Evolutionary conservation across 768 basidiomycete genomes (phyloP).

Genomic region (Mycena sanguinolenta): DNA sequence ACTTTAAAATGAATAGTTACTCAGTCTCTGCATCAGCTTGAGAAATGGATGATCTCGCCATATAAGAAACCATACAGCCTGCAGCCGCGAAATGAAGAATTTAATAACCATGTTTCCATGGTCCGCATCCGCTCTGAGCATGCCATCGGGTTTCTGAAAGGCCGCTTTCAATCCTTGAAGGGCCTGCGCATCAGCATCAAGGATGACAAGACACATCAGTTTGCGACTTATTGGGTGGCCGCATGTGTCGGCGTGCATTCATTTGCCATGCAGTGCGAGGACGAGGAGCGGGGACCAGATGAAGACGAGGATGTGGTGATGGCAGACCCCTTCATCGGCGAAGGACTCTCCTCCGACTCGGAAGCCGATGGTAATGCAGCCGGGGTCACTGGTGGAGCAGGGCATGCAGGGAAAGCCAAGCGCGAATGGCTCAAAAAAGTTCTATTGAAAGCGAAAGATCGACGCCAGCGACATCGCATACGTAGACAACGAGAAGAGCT

Average conservation of each 20-base stretch:
- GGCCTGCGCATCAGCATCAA: too few species aligned
- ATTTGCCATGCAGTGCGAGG: not conserved
- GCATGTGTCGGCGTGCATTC: not conserved
- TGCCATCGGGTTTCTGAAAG: too few species aligned
- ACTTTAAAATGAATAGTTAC: not conserved
- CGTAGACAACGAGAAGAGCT: not conserved
- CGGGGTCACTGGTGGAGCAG: not conserved
- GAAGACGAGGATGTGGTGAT: too few species aligned
- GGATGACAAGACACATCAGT: too few species aligned
- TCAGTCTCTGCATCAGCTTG: not conserved
- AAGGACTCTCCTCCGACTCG: too few species aligned
- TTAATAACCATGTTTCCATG: too few species aligned
- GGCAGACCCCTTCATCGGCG: too few species aligned
- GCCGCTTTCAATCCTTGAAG: too few species aligned
- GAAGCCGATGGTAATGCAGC: not conserved
- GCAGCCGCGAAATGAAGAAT: not conserved
- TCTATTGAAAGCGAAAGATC: not conserved
- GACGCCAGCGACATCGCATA: not conserved
- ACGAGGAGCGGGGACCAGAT: too few species aligned
- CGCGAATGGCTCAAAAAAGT: not conserved
- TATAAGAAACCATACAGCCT: not conserved
- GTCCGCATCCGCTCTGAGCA: not conserved
- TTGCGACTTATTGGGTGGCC: not conserved
- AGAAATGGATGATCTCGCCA: not conserved
- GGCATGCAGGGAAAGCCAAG: not conserved